Evolutionary conservation across 306 rosid species (phyloP), one percentile per base, ranked within the genome.

Genomic region (Castanopsis chinensis): DNA sequence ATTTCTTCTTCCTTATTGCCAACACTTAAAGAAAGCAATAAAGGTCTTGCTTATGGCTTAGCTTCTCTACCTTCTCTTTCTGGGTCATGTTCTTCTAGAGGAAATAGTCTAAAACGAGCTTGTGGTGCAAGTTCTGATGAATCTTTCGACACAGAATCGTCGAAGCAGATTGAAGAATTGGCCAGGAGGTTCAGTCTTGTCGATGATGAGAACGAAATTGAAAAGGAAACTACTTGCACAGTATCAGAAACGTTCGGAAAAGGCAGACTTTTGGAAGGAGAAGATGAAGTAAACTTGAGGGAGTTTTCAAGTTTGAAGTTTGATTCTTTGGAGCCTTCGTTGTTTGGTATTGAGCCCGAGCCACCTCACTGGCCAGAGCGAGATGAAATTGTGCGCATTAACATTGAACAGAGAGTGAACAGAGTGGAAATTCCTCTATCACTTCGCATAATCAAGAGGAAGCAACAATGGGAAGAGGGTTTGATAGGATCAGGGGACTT

Each of bases 341-440:
- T 79, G 21, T 78, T 85, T 7, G 94, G 91, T 5, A 82, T 92
- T 69, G 56, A 81, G 79, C 91, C 92, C 1, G 86, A 92, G 74
- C 89, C 92, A 69, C 89, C 91, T 0, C 79, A 81, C 57, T 90
- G 94, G 94, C 89, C 88, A 1, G 97, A 92, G 56, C 86, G 89
- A 74, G 87, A 80, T 25, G 87, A 87, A 80, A 71, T 87, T n/a
- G 37, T 82, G 56, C 76, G 88, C 45, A 64, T 71, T 5, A 33
- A 52, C 72, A 86, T 89, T 70, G 91, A 85, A 52, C 74, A 85
- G 79, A 90, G 71, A 79, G 86, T 82, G 17, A 90, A 78, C 65
- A 78, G 83, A 75, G 79, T 90, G 14, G 90, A 73, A 19, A 77
- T 92, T 58, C 92, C 97, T 30, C 15, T 86, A 20, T 90, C 95